Base-by-base conservation (phyloP, 73 alveolate species). In the Tetrahymena elliotti region DNA sequence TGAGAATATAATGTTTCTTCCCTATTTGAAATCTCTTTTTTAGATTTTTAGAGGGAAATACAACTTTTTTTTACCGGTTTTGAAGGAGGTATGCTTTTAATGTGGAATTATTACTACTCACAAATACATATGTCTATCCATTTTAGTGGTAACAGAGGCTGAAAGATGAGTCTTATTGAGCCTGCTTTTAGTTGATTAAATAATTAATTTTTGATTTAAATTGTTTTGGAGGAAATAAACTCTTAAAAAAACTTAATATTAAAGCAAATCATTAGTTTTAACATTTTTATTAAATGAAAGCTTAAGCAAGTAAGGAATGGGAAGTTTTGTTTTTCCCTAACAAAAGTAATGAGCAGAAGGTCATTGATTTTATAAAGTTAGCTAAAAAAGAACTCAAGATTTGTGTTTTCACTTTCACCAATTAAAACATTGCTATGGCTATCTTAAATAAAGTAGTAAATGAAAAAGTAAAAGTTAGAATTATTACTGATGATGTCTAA, bases 341-440 rank as follows among this genome's bases (percentile, higher is more conserved):
- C 33, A 97, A 96, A 84, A 95, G 92, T 24, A 95, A 95, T 93
- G 96, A 93, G 93, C 13, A 40, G 40, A 95, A 94, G 83, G 93
- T 98, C 6, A 95, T 98, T 33, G 93, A 92, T 33, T 98, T 96
- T 93, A 96, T 98, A 13, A 93, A 93, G 31, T 94, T 93, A 36
- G 99, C 99, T 13, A 95, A 88, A 95, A 96, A 95, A 93, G 93
- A 95, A 35, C 96, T 99, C 93, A 96, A 97, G 68, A 97, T 99
- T 93, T 99, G 99, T 84, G 99, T 99, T n/a, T 99, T 98, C 98
- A 98, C 98, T 31, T 84, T 99, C 95, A 99, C 99, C 31, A 98
- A 98, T 95, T 97, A 97, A 94, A 93, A 95, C 53, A 96, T 99
- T 40, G 98, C 98, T 16, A 98, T 96, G 93, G 99, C 99, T 2